Evolutionary conservation across 1,284 basidiomycete species (phyloP).

Genomic region (Cryptococcus sp.): DNA sequence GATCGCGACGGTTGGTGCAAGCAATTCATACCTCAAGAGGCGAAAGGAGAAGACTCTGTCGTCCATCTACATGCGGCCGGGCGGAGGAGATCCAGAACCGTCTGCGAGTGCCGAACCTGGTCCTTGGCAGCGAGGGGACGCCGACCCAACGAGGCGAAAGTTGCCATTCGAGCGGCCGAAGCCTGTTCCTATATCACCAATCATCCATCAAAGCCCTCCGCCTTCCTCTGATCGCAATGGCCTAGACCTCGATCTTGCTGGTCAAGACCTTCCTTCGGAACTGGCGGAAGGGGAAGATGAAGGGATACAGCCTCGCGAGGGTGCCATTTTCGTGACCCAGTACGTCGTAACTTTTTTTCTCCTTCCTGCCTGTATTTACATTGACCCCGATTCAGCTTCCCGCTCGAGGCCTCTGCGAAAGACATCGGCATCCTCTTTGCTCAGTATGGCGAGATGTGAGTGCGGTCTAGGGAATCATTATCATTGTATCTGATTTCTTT

Average conservation of each 20-base stretch:
- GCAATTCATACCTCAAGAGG: constrained; percentile 46
- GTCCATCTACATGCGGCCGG: constrained; percentile 36
- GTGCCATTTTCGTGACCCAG: constrained; percentile 47
- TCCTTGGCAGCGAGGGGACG: constrained; percentile 50
- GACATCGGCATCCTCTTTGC: constrained; percentile 52
- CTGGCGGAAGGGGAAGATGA: constrained; percentile 20
- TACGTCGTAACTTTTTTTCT: constrained; percentile 18
- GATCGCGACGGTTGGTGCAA: constrained; percentile 49
- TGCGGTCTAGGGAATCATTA: not conserved
- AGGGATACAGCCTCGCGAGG: constrained; percentile 27
- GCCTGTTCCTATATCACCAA: constrained; percentile 13
- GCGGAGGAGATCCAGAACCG: constrained; percentile 39
- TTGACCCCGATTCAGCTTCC: constrained; percentile 39
- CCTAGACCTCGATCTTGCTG: constrained; percentile 15
- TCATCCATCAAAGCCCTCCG: not conserved
- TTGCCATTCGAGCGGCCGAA: constrained; percentile 37
- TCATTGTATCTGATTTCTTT: constrained; percentile 10
- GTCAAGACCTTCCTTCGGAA: constrained; percentile 3
- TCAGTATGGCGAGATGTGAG: constrained; percentile 52
- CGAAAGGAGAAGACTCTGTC: constrained; percentile 42
- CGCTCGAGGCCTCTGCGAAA: constrained; percentile 42
- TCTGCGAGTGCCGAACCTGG: constrained; percentile 42
- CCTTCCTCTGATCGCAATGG: constrained; percentile 3
- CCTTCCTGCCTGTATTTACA: not conserved
- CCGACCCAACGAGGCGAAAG: constrained; percentile 44